These are phyloP conservation scores for Citrus unshiu DNA, from an alignment of 345 rosid genomes.

Conservation along the genomic window DNA sequence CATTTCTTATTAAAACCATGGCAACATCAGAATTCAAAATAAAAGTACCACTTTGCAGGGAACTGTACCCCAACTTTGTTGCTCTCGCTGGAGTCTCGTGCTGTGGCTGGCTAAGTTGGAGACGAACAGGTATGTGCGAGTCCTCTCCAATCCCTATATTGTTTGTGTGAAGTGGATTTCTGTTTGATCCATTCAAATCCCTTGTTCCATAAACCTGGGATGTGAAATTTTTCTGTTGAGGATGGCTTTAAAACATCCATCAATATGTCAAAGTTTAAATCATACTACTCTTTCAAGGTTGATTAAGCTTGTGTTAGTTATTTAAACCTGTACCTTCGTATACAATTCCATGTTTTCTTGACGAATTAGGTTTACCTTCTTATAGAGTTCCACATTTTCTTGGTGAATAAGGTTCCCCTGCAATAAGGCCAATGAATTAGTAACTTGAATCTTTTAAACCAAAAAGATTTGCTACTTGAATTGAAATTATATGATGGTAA, in stretches of 20 bases:
- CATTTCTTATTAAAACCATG: slow-evolving; percentile 15
- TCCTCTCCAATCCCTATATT: slow-evolving; percentile 48
- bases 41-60: slow-evolving; percentile 22
- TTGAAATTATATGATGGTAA: slow-evolving; percentile 1
- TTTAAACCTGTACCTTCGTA: slow-evolving; percentile 33
- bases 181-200: slow-evolving; percentile 32
- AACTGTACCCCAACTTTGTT: slow-evolving; percentile 54
- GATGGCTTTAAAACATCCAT: slow-evolving; percentile 25
- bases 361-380: slow-evolving; percentile 57
- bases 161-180: slow-evolving; percentile 37
- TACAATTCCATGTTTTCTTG: slow-evolving; percentile 45
- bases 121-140: slow-evolving; percentile 47
- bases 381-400: slow-evolving; percentile 64
- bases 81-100: slow-evolving; percentile 42
- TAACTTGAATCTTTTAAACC: not conserved
- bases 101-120: slow-evolving; percentile 67
- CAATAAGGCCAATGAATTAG: slow-evolving; percentile 17
- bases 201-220: slow-evolving; percentile 49
- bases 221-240: slow-evolving; percentile 17
- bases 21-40: not conserved
- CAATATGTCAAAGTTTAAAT: slow-evolving; percentile 7
- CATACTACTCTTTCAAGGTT: slow-evolving; percentile 12
- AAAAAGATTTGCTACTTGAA: slow-evolving; percentile 18
- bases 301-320: not conserved
- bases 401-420: slow-evolving; percentile 61